These are phyloP conservation scores for Herpetomonas tarakana DNA, from an alignment of 208 protist genomes.

Conservation along the genomic window DNA sequence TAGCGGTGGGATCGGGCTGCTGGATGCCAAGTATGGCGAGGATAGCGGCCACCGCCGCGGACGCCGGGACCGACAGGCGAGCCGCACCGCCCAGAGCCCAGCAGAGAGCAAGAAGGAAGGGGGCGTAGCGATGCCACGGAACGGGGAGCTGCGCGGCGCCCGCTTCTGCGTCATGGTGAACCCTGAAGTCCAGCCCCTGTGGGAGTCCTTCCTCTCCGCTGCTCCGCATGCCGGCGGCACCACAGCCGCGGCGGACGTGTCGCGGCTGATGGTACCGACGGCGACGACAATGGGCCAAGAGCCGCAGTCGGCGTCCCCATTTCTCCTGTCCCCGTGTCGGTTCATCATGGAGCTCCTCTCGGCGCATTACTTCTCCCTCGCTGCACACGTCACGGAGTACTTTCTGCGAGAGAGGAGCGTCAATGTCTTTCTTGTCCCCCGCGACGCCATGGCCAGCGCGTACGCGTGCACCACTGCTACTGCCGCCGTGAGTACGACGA, in stretches of 20 bases:
- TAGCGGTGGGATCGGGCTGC: constrained; percentile 1
- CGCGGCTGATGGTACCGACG: too few species aligned
- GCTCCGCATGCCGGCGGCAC: not conserved
- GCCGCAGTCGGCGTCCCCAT: constrained; percentile 1
- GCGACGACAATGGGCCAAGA: too few species aligned
- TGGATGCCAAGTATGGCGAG: too few species aligned
- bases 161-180: constrained; percentile 53
- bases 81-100: not conserved
- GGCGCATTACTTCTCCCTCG: constrained; percentile 35
- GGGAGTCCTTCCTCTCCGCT: constrained; percentile 1
- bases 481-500: not conserved
- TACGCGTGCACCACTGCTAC: constrained; percentile 33
- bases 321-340: constrained; percentile 34
- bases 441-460: constrained; percentile 26
- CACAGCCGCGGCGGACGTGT: not conserved
- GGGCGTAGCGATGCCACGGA: constrained; percentile 16
- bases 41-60: not conserved
- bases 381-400: constrained; percentile 27
- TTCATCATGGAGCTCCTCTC: constrained; percentile 58
- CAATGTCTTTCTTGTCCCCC: constrained; percentile 63
- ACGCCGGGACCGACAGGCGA: not conserved
- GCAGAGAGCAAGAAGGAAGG: not conserved
- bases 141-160: constrained; percentile 48
- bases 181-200: constrained; percentile 37
- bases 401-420: constrained; percentile 20